Evolutionary conservation across 2,329 filamentous ascomycete genomes (phyloP).

Genomic region (Moelleriella libera): DNA sequence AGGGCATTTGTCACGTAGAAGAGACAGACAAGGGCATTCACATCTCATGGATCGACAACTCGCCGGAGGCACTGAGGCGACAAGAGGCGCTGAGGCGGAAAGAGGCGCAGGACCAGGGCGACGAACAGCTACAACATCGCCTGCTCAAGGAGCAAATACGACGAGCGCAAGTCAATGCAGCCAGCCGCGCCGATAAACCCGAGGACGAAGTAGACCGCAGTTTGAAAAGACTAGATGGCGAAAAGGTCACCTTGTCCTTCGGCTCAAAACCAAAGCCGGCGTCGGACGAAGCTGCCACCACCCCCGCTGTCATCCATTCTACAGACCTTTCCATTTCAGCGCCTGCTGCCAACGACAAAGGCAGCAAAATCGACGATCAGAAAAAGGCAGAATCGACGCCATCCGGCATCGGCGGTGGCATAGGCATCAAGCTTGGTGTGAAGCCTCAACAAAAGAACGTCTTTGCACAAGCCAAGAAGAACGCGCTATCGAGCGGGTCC

Average conservation of each 20-base stretch:
- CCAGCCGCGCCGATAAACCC: constrained; percentile 21
- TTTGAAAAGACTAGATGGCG: constrained; percentile 51
- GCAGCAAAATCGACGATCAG: constrained; percentile 2
- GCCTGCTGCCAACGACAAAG: constrained; percentile 6
- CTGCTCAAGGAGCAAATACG: constrained; percentile 75
- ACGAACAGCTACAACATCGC: constrained; percentile 77
- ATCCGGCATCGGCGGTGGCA: constrained; percentile 14
- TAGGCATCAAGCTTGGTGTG: constrained; percentile 51
- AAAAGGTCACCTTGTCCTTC: constrained; percentile 62
- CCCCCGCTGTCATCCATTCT: constrained; percentile 3
- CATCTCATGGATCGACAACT: constrained; percentile 84
- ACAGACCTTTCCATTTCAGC: constrained; percentile 9
- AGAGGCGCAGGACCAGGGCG: constrained; percentile 77
- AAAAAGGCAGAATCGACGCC: constrained; percentile 15
- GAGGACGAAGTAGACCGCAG: constrained; percentile 26
- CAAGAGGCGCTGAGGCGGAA: constrained; percentile 71
- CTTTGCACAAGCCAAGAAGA: constrained; percentile 54
- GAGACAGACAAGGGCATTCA: constrained; percentile 77
- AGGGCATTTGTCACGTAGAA: constrained; percentile 81
- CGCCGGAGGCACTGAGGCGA: constrained; percentile 66
- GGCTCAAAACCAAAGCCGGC: constrained; percentile 26
- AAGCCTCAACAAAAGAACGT: constrained; percentile 66
- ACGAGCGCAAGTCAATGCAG: constrained; percentile 45
- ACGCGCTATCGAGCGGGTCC: constrained; percentile 42
- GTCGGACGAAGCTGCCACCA: not conserved